Base-by-base conservation (phyloP, 1,284 basidiomycete genomes). In the Rhodotorula glutinis region DNA sequence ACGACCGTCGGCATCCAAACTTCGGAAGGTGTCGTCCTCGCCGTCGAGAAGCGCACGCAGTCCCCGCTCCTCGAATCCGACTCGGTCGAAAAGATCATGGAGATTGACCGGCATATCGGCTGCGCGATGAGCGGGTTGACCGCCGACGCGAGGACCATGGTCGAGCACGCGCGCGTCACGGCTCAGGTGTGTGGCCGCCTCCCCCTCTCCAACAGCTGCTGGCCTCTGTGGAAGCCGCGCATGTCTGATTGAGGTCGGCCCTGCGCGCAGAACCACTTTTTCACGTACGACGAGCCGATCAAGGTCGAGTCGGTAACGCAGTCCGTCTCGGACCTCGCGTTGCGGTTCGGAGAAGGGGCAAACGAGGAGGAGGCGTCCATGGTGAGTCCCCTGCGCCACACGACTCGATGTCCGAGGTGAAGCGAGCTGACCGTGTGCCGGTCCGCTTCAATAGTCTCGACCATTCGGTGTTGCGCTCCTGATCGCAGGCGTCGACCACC, bases 81-180 rank as follows among this genome's bases (percentile, higher is more conserved):
- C 71, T 94, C 92, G 63, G 95, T 99, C 78, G 96, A 99, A 79
- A 98, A 98, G 84, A 98, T 99, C 79, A 98, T 98, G 94, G 95
- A 98, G 83, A 97, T 98, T 76, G 96, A 99, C 81, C 77, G 81
- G 23, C 96, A 99, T 81, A 85, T 99, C 63, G 96, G 93, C 25
- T 97, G 94, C 75, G 96, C 96, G 63, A 98, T 99, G 93, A 94
- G 91, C 63, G 95, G 95, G 29, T 85, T 99, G 72, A 96, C 92
- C 43, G 96, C 96, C 60, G 96, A 98, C 80, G 96, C 96, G 59
- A 86, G 96, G 73, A 99, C 96, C 54, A 99, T 98, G 91, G 92
- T 99, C 79, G 96, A 99, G 84, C 96, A 98, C 79, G 96, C 95
- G n/a, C 87, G 95, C 67, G 92, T 98, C 64, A 98, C 95, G 81